These are phyloP conservation scores for Annulohypoxylon moriforme DNA, from an alignment of 495 filamentous ascomycete genomes.

Conservation along the genomic window DNA sequence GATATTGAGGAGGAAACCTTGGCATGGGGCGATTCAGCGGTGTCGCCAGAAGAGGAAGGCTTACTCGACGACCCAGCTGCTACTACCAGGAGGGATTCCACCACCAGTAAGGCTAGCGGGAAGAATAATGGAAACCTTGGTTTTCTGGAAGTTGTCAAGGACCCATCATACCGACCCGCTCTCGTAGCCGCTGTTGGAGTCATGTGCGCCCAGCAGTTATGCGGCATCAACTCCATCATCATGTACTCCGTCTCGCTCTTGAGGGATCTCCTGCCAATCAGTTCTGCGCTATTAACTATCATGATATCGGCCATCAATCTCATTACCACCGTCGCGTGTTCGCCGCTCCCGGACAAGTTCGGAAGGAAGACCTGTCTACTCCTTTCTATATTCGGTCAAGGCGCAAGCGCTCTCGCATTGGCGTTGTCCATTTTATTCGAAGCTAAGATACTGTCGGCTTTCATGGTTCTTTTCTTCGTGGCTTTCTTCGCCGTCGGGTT, in stretches of 20 bases:
- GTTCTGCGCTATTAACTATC: constrained; percentile 83
- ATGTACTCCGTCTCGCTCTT: constrained; percentile 97
- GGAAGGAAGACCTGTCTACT: constrained; percentile 87
- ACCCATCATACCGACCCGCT: constrained; percentile 76
- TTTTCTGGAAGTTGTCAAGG: constrained; percentile 71
- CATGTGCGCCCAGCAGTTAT: constrained; percentile 93
- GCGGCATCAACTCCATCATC: constrained; percentile 94
- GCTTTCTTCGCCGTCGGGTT: constrained; percentile 90
- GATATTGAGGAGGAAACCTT: constrained; percentile 80
- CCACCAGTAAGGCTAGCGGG: constrained; percentile 56
- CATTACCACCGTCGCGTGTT: constrained; percentile 79
- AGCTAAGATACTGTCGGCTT: constrained; percentile 77
- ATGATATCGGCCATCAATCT: constrained; percentile 88
- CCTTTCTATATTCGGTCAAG: constrained; percentile 84
- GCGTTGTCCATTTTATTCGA: constrained; percentile 78
- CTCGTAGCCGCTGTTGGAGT: constrained; percentile 87
- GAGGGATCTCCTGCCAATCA: constrained; percentile 77
- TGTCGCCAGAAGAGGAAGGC: constrained; percentile 59
- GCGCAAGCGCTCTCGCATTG: constrained; percentile 75
- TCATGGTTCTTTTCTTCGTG: constrained; percentile 86
- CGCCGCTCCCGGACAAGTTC: constrained; percentile 85
- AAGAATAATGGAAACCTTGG: constrained; percentile 64
- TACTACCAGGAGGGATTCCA: constrained; percentile 48
- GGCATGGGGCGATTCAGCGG: constrained; percentile 64
- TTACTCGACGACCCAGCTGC: constrained; percentile 54